Percentiles rank a stretch among this genome's conserved stretches.
These are phyloP conservation scores for Hordeum pubiflorum DNA, from an alignment of 202 grass and related monocot species.

Conservation along the genomic window DNA sequence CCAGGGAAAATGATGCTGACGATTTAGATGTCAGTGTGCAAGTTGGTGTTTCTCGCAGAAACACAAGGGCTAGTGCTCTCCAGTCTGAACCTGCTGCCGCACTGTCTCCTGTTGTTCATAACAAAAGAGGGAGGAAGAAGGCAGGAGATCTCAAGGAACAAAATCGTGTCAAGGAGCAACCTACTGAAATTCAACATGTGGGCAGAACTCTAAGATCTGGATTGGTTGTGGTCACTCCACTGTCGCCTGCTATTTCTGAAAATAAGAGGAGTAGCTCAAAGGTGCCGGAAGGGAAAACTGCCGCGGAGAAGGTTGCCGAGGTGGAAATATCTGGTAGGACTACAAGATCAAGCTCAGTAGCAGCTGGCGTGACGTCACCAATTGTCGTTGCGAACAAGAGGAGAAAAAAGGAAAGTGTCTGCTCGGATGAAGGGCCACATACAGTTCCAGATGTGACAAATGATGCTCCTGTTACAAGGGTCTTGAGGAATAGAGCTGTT, in stretches of 20 bases:
- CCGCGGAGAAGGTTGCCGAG: background rate
- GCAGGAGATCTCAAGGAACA: background rate
- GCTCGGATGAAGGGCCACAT: background rate
- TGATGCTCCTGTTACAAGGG: slow-evolving; percentile 7
- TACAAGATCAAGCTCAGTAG: slow-evolving; percentile 10
- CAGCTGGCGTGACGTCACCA: background rate
- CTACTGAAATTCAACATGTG: background rate
- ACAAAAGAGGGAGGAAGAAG: slow-evolving; percentile 22
- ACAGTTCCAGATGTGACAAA: background rate
- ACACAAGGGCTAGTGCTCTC: slow-evolving; percentile 4
- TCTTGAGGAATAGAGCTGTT: slow-evolving; percentile 25
- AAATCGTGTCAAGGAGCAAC: background rate
- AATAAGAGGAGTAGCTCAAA: background rate
- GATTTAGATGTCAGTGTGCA: background rate
- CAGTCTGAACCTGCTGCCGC: background rate
- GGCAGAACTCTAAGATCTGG: slow-evolving; percentile 14
- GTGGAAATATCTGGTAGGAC: slow-evolving; percentile 4
- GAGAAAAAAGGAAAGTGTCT: background rate
- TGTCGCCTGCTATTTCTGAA: background rate
- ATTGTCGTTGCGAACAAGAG: slow-evolving; percentile 11
- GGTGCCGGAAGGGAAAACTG: background rate
- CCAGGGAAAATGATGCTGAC: background rate
- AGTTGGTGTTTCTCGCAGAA: slow-evolving; percentile 9
- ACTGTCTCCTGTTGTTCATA: slow-evolving; percentile 8
- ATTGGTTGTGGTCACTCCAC: no score